Evolutionary conservation across 345 rosid species (phyloP).

Genomic region (Eutrema yunnanense): DNA sequence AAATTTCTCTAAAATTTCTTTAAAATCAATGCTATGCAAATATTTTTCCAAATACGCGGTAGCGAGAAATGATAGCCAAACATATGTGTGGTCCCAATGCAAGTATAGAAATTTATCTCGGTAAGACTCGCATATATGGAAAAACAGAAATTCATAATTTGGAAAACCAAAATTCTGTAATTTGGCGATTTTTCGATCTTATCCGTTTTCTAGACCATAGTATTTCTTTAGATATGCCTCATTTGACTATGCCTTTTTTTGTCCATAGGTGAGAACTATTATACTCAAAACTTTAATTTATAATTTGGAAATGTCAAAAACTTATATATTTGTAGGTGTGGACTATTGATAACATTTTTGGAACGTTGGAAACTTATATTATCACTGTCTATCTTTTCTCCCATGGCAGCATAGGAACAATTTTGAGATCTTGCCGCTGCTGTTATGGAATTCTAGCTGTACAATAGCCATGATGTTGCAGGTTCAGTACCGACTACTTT

Average conservation of each 20-base stretch:
- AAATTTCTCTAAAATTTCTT: not conserved
- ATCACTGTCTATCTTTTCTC: not conserved
- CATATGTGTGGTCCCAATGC: not conserved
- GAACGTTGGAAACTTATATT: not conserved
- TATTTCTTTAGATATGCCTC: not conserved
- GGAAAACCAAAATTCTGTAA: not conserved
- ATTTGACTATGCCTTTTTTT: not conserved
- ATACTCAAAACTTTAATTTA: not conserved
- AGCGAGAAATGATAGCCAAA: not conserved
- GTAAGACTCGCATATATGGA: not conserved
- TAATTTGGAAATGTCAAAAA: not conserved
- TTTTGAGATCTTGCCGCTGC: slow-evolving; percentile 29
- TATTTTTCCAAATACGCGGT: not conserved
- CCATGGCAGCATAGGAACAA: slow-evolving; percentile 27
- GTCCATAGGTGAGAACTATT: not conserved
- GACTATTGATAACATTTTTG: not conserved
- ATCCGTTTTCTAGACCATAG: not conserved
- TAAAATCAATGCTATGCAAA: not conserved
- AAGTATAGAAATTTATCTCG: not conserved
- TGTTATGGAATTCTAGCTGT: slow-evolving; percentile 41
- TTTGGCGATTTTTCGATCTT: not conserved
- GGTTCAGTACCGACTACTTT: slow-evolving; percentile 27
- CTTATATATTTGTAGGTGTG: not conserved
- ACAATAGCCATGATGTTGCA: slow-evolving; percentile 25
- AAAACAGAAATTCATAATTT: not conserved